phyloP scores from a whole-genome alignment of 1,284 basidiomycete genomes.

The Volvariella surrecta region DNA sequence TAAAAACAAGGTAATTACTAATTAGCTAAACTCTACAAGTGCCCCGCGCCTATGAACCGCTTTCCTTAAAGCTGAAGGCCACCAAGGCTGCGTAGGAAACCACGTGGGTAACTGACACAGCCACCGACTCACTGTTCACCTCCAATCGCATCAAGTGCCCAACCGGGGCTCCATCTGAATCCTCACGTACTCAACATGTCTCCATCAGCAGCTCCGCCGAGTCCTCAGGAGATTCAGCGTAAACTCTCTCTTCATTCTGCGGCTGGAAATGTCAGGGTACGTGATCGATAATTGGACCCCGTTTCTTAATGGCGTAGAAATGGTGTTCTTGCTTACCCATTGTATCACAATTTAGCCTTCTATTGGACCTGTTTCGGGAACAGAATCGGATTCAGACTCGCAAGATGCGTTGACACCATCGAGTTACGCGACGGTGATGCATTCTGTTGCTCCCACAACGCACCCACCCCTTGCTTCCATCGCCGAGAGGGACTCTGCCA shows the following conservation, averaged over 20 bases:
- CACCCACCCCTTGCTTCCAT: slow-evolving; percentile 64
- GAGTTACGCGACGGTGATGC: slow-evolving; percentile 19
- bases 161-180: neutral
- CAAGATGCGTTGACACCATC: slow-evolving; percentile 40
- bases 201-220: slow-evolving; percentile 63
- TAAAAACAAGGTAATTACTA: too few relatives aligned
- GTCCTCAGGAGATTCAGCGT: slow-evolving; percentile 78
- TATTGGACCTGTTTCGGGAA: slow-evolving; percentile 51
- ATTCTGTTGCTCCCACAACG: slow-evolving; percentile 26
- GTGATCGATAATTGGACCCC: slow-evolving; percentile 13
- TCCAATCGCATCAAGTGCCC: neutral
- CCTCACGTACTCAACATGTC: slow-evolving; percentile 17
- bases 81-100: too few relatives aligned
- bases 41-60: too few relatives aligned
- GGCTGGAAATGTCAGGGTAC: slow-evolving; percentile 37
- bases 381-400: slow-evolving; percentile 85
- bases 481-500: slow-evolving; percentile 59
- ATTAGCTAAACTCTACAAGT: too few relatives aligned
- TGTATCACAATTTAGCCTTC: slow-evolving; percentile 12
- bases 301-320: slow-evolving; percentile 4
- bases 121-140: neutral
- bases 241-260: slow-evolving; percentile 76
- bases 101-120: too few relatives aligned
- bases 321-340: slow-evolving; percentile 14
- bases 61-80: too few relatives aligned